Conservation (phyloP, 768 basidiomycete species). For the Lactarius tabidus region DNA sequence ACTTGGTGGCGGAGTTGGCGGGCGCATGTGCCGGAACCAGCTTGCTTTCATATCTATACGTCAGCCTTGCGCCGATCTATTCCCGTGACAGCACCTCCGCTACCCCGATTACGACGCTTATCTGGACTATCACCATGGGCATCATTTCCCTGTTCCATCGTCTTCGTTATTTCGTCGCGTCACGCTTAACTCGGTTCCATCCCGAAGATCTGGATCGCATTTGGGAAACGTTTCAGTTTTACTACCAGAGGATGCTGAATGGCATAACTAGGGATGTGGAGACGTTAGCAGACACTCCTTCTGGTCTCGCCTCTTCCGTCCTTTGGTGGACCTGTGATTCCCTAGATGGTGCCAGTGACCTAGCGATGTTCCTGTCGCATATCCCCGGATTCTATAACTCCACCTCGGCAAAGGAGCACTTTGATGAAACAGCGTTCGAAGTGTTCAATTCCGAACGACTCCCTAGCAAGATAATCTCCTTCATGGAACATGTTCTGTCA, state of each 20-base stretch:
- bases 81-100: too few species aligned
- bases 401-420: background rate
- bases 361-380: background rate
- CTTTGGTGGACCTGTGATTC: background rate
- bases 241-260: background rate
- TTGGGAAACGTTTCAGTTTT: too few species aligned
- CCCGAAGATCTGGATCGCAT: too few species aligned
- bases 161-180: background rate
- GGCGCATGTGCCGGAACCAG: too few species aligned
- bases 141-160: too few species aligned
- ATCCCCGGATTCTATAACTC: slow-evolving; percentile 5
- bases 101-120: too few species aligned
- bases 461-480: background rate
- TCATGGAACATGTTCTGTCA: too few species aligned
- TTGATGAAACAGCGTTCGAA: background rate
- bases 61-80: too few species aligned
- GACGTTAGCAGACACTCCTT: background rate
- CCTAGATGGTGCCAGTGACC: background rate
- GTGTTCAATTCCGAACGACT: background rate
- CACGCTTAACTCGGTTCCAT: too few species aligned
- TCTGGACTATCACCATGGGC: too few species aligned
- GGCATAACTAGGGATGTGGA: background rate
- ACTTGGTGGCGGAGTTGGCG: too few species aligned
- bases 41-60: too few species aligned
- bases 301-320: background rate